Evolutionary conservation across 192 early-diverging fungal genomes (phyloP).

Genomic region (Kickxella alabastrina): DNA sequence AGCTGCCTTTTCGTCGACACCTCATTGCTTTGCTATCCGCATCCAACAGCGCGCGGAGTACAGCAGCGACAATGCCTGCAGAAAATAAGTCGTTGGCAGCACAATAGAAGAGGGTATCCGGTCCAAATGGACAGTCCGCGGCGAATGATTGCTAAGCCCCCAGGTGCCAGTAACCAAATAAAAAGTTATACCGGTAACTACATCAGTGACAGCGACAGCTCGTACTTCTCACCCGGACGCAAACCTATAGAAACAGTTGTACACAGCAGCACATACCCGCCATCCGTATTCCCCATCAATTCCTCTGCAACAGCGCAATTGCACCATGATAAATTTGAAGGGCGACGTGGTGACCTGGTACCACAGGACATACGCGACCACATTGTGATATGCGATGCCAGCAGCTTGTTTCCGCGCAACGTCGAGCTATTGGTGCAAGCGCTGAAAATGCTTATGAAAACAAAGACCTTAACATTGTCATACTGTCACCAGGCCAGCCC

Average conservation of each 20-base stretch:
- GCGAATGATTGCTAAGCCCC: constrained; percentile 11
- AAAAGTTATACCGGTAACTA: constrained; percentile 11
- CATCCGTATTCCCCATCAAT: no score
- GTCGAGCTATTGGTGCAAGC: constrained; percentile 42
- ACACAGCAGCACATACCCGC: background rate
- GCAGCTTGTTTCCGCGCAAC: constrained; percentile 44
- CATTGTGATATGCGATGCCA: constrained; percentile 43
- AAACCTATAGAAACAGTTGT: background rate
- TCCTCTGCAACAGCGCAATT: no score
- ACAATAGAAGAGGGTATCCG: no score
- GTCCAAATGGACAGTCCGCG: constrained; percentile 26
- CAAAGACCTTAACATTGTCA: constrained; percentile 31
- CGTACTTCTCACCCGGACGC: constrained; percentile 30
- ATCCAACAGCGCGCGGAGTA: background rate
- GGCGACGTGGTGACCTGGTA: constrained; percentile 12
- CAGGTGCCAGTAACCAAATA: background rate
- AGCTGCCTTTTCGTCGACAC: background rate
- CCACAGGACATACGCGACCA: constrained; percentile 20
- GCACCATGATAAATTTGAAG: no score
- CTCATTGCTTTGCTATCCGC: background rate
- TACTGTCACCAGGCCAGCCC: constrained; percentile 21
- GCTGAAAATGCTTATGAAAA: constrained; percentile 37
- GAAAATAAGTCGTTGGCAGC: no score
- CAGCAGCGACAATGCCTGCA: background rate
- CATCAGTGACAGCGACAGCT: constrained; percentile 43